phyloP scores from a whole-genome alignment of 192 early-diverging fungal genomes.

The Funneliformis mosseae region DNA sequence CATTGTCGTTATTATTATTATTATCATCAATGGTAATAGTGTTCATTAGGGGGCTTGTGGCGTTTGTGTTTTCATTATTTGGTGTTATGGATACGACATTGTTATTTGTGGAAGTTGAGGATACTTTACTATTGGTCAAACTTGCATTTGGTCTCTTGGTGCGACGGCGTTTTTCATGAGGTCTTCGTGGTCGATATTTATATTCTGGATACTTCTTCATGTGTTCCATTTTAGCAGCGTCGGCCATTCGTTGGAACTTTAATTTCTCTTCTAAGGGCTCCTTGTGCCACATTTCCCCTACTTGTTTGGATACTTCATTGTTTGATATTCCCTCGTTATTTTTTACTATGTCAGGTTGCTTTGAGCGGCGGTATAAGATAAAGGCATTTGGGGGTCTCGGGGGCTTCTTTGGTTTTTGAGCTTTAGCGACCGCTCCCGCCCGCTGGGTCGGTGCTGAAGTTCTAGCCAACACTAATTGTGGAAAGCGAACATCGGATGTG shows the following conservation, averaged over 20 bases:
- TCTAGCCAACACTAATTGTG: slow-evolving; percentile 26
- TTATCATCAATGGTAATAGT: neutral
- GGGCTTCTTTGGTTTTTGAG: slow-evolving; percentile 35
- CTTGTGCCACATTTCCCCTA: slow-evolving; percentile 41
- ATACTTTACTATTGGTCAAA: neutral
- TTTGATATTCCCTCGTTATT: slow-evolving; percentile 36
- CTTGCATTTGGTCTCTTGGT: slow-evolving; percentile 14
- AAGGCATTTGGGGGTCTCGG: slow-evolving; percentile 48
- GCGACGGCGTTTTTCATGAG: slow-evolving; percentile 34
- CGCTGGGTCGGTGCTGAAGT: slow-evolving; percentile 9
- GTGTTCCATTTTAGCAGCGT: slow-evolving; percentile 36
- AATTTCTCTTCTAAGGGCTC: slow-evolving; percentile 33
- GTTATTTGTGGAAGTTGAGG: neutral
- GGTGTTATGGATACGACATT: neutral
- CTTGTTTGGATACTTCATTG: slow-evolving; percentile 38
- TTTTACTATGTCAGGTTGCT: slow-evolving; percentile 32
- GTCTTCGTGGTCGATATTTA: slow-evolving; percentile 34
- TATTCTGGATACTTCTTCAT: slow-evolving; percentile 39
- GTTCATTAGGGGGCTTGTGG: neutral
- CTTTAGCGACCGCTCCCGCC: slow-evolving; percentile 21
- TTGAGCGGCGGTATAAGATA: slow-evolving; percentile 40
- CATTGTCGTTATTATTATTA: neutral
- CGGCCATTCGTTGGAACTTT: slow-evolving; percentile 33
- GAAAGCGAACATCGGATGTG: slow-evolving; percentile 20
- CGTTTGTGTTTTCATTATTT: neutral